Base-by-base conservation (phyloP, 164 flowering plant genomes). In the Tetrastigma voinierianum region DNA sequence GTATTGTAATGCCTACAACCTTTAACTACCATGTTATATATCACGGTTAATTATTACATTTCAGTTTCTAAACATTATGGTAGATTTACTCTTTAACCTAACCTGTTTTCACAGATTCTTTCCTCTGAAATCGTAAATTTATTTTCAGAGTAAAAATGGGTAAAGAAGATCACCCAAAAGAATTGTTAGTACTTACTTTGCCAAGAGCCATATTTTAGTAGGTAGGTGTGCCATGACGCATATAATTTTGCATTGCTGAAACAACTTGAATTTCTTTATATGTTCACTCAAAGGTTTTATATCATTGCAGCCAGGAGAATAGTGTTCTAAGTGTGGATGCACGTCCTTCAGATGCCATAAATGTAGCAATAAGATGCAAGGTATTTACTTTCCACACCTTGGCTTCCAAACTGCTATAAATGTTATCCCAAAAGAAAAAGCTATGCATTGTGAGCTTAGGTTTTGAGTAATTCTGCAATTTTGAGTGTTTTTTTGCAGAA, bases 261-360 rank as follows among this genome's bases (percentile, higher is more conserved):
- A 17, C 46, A 11, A 14, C 18, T 48, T n/a, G 24, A 20, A 17
- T 19, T 43, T 43, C 48, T 10, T 59, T 70, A 32, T 46, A 16
- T 15, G 14, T n/a, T 71, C 57, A 56, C 12, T 64, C 54, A 55
- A 66, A 4, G 32, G 17, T 65, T n/a, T 52, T 59, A 25, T 55
- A 51, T 60, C 75, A 51, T 80, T 80, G 74, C 81, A 91, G 97
- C 81, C 80, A 65, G 97, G 80, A 81, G 62, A 74, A 70, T 59
- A 77, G 77, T 45, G 57, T 74, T 66, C 59, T 86, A 15, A 83
- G 79, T 74, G 80, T 89, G 64, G 97, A 91, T 79, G 86, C 84
- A 52, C 89, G 93, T 13, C 93, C 96, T n/a, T 89, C 97, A 51
- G 97, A 91, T 84, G 96, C 97, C 73, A 86, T 91, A 61, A 91